These are phyloP conservation scores for Suhomyces bolitotheri DNA, from an alignment of 1,139 yeast species.

Conservation along the genomic window DNA sequence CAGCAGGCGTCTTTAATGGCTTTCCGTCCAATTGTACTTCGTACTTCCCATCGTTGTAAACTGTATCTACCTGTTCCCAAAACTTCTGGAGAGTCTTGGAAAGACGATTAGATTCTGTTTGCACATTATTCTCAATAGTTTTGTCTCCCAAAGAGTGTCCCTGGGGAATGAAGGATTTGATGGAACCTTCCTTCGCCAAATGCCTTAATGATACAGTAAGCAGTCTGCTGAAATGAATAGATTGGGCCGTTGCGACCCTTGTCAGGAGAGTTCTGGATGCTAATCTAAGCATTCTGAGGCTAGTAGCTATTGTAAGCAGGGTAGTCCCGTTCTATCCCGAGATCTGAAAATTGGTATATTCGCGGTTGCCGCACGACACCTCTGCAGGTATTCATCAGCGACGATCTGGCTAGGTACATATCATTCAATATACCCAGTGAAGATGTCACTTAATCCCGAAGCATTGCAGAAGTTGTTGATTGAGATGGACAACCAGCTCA, in stretches of 20 bases:
- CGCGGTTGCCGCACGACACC: no score
- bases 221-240: background rate
- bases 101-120: conserved; percentile 67
- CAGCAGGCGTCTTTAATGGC: conserved; percentile 82
- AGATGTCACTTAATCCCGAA: conserved; percentile 45
- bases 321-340: no score
- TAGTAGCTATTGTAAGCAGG: no score
- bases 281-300: no score
- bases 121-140: conserved; percentile 50
- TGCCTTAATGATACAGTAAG: background rate
- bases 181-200: conserved; percentile 12
- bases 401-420: no score
- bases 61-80: conserved; percentile 77
- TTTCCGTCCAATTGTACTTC: conserved; percentile 70
- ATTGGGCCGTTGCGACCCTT: background rate
- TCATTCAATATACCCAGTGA: no score
- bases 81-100: conserved; percentile 73
- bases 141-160: conserved; percentile 36
- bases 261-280: no score
- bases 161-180: conserved; percentile 16
- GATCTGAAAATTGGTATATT: no score
- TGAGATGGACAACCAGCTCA: conserved; percentile 67
- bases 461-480: conserved; percentile 53
- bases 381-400: no score
- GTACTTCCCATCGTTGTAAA: conserved; percentile 30